These are phyloP conservation scores for Cicer bijugum DNA, from an alignment of 306 rosid genomes.

Conservation along the genomic window DNA sequence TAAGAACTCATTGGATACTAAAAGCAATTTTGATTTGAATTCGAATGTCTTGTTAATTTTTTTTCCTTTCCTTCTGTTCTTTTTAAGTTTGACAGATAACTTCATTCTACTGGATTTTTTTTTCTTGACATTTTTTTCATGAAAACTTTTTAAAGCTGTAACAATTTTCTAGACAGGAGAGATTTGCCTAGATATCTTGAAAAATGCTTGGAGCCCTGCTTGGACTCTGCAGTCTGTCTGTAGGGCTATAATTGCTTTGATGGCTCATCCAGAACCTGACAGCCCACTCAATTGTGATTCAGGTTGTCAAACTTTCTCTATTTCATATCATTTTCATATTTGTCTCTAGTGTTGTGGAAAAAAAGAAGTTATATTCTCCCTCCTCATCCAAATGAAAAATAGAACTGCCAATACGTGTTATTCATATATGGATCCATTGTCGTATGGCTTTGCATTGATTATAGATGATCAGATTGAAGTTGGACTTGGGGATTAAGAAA, in stretches of 20 bases:
- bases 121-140: constrained; percentile 31
- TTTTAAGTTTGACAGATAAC: not conserved
- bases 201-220: constrained; percentile 99
- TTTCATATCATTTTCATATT: constrained; percentile 6
- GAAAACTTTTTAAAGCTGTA: constrained; percentile 2
- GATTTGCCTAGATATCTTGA: constrained; percentile 96
- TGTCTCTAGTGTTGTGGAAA: not conserved
- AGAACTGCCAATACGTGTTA: constrained; percentile 16
- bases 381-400: not conserved
- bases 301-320: constrained; percentile 52
- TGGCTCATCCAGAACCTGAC: constrained; percentile 99
- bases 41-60: not conserved
- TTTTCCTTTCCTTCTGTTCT: constrained; percentile 41
- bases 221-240: constrained; percentile 99
- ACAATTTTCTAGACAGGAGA: constrained; percentile 78
- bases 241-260: constrained; percentile 94
- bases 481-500: constrained; percentile 23
- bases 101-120: not conserved
- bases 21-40: constrained; percentile 16
- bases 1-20: constrained; percentile 13
- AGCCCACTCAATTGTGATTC: constrained; percentile 98
- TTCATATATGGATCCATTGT: constrained; percentile 19
- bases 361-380: constrained; percentile 7
- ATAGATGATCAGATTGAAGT: constrained; percentile 4
- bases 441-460: constrained; percentile 16